Base-by-base conservation (phyloP, 2,329 filamentous ascomycete genomes). In the Chaetomiaceae sp. region DNA sequence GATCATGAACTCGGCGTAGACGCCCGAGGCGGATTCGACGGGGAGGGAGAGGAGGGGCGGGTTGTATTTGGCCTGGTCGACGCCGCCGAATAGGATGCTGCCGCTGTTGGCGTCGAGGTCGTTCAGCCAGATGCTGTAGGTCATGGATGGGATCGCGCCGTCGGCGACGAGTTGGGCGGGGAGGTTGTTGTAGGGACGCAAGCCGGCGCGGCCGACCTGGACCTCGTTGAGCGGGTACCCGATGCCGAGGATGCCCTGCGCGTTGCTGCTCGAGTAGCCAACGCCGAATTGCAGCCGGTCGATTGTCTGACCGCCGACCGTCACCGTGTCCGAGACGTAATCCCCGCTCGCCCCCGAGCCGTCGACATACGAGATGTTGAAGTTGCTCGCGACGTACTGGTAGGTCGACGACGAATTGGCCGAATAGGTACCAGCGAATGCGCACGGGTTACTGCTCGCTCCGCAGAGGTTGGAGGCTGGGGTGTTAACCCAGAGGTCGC, bases 281-380 rank as follows among this genome's bases (percentile, higher is more conserved):
- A 91, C 74, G 54, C 86, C 87, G 60, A 91, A 88, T 61, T 90
- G 85, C 49, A 89, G 70, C 50, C 71, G 67, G 3, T 72, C 56
- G 27, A 90, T 59, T 1, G 67, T 75, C 25, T 74, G 66, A 19
- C 70, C 71, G 12, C 78, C 82, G 47, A 90, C 72, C 4, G 68
- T 71, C 51, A 95, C 70, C 0, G 76, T 85, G 63, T 96, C 91
- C 4, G 79, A 83, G 2, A 82, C 87, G 65, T 95, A 96, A 67
- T 93, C 87, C 30, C 91, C 90, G 1, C 71, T 66, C 0, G 89
- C 87, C 5, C 83, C 82, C 0, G 87, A 87, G 40, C 87, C 87
- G 68, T 96, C 90, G 35, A 87, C 85, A 59, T 96, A 96, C 1
- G 83, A 83, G 57, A 96, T 95, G 70, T 92, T 91, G 73, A 96